A percentile compares a stretch with the other conserved stretches of the same genome.
phyloP scores from a whole-genome alignment of 345 rosid species.

The Acer negundo region DNA sequence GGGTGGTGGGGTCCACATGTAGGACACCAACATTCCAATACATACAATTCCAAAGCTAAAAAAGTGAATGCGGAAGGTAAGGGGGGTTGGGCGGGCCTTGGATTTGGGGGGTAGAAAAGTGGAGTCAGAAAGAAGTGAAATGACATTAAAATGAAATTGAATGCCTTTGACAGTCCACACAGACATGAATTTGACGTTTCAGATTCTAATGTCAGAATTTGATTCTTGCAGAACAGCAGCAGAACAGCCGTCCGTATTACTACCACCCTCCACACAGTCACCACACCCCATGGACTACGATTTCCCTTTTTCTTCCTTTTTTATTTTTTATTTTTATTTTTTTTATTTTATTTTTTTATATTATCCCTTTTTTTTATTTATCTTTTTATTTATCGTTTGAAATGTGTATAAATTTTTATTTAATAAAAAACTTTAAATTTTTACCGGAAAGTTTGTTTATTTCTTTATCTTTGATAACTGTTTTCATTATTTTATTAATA shows the following conservation, averaged over 20 bases:
- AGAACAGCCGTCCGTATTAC: neutral
- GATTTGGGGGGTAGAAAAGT: neutral
- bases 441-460: no score
- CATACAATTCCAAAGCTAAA: slow-evolving; percentile 15
- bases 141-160: slow-evolving; percentile 35
- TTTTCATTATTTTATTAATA: no score
- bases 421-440: no score
- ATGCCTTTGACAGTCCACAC: slow-evolving; percentile 22
- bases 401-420: no score
- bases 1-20: neutral
- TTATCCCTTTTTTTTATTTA: no score
- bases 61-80: slow-evolving; percentile 11
- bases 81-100: neutral
- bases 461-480: no score
- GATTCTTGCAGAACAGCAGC: neutral
- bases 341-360: no score
- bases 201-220: slow-evolving; percentile 64
- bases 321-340: no score
- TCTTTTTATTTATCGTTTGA: no score
- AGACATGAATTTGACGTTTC: slow-evolving; percentile 64
- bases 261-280: neutral
- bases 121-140: slow-evolving; percentile 28
- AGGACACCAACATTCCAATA: slow-evolving; percentile 18
- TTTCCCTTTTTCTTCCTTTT: no score
- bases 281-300: neutral